These are phyloP conservation scores for Hanseniaspora osmophila DNA, from an alignment of 805 yeast genomes.

Conservation along the genomic window DNA sequence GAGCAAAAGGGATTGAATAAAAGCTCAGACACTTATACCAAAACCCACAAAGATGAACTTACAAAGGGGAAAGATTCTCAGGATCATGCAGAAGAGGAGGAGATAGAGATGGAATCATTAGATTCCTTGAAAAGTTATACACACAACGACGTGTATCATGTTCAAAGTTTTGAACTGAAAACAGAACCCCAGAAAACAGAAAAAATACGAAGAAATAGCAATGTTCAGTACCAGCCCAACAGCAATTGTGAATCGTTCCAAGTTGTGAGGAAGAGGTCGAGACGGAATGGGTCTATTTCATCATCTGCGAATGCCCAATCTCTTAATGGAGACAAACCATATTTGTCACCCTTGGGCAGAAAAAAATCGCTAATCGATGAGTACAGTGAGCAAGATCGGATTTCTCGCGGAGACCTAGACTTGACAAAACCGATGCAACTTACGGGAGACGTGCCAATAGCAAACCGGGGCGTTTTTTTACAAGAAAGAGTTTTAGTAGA, in stretches of 20 bases:
- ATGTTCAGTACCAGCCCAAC: no score
- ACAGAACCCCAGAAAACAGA: no score
- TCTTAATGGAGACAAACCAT: no score
- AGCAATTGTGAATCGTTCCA: no score
- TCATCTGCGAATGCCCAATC: no score
- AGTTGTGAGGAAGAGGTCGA: no score
- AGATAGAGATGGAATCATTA: neutral
- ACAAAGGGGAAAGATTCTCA: slow-evolving; percentile 1
- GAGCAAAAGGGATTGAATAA: no score
- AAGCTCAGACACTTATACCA: neutral
- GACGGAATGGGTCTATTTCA: no score
- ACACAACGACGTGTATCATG: neutral
- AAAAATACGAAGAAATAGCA: no score
- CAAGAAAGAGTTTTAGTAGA: no score
- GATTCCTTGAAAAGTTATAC: neutral
- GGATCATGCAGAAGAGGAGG: neutral
- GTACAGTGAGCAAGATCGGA: neutral
- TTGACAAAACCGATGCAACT: slow-evolving; percentile 18
- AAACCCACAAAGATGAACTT: neutral
- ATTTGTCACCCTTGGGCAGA: neutral
- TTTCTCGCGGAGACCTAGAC: slow-evolving; percentile 20
- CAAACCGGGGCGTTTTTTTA: no score
- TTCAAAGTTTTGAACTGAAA: neutral
- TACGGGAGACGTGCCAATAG: slow-evolving; percentile 3
- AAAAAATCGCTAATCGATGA: neutral